A percentile compares a stretch with the other conserved stretches of the same genome.
These are phyloP conservation scores for Ceratobasidium sp. DNA, from an alignment of 1,284 basidiomycete species.

Conservation along the genomic window DNA sequence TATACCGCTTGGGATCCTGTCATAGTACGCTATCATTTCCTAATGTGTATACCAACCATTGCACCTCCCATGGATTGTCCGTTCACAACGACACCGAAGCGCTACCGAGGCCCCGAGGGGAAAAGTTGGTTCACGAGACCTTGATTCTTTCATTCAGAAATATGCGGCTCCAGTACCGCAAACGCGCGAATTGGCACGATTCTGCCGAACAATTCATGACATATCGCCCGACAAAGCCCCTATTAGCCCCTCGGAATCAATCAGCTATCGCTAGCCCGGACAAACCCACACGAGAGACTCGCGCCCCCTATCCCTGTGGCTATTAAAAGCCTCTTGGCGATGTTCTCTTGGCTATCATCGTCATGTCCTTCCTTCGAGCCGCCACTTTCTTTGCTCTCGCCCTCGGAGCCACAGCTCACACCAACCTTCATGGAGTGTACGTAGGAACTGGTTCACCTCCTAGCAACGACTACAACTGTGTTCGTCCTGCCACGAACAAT, in stretches of 20 bases:
- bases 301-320: neutral
- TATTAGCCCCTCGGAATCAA: neutral
- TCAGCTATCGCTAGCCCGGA: neutral
- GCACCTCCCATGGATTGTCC: neutral
- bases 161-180: neutral
- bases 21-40: conserved; percentile 25
- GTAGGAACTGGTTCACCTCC: conserved; percentile 3
- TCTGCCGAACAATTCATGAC: neutral
- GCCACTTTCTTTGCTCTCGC: neutral
- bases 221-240: conserved; percentile 8
- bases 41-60: conserved; percentile 18
- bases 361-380: neutral
- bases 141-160: neutral
- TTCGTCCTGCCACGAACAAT: conserved; percentile 6
- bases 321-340: neutral
- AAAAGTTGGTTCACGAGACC: neutral
- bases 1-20: neutral
- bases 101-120: neutral
- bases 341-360: neutral
- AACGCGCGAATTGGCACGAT: neutral
- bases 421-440: conserved; percentile 15
- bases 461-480: conserved; percentile 13
- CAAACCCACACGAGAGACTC: neutral
- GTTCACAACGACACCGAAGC: neutral
- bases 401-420: conserved; percentile 2